Percentiles rank a stretch among this genome's conserved stretches.
Conservation (phyloP, 2,329 filamentous ascomycete species). For the Hysterium pulicare region DNA sequence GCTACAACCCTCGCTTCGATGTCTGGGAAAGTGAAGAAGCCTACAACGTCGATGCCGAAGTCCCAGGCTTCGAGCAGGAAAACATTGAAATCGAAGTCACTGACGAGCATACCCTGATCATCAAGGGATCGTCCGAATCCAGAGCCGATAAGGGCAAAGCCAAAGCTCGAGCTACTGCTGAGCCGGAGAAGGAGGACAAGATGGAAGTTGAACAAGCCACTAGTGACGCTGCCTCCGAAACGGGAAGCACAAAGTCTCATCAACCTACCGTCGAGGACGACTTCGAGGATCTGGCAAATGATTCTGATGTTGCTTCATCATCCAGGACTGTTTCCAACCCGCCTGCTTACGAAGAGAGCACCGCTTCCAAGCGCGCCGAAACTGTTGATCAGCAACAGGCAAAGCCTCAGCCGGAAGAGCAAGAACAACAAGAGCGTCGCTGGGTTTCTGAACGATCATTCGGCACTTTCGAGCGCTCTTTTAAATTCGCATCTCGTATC, state of each 20-base stretch:
- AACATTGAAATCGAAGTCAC: constrained; percentile 33
- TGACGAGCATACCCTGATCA: constrained; percentile 31
- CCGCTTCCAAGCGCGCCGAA: constrained; percentile 21
- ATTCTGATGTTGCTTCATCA: constrained; percentile 13
- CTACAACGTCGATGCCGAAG: constrained; percentile 30
- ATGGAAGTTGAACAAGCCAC: constrained; percentile 15
- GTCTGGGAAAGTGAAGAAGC: constrained; percentile 27
- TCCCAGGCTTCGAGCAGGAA: constrained; percentile 32
- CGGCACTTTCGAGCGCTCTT: constrained; percentile 66
- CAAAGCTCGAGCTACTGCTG: constrained; percentile 1
- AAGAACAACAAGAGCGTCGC: constrained; percentile 12
- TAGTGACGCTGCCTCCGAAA: constrained; percentile 19
- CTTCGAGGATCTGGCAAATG: constrained; percentile 33
- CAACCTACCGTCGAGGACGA: constrained; percentile 36
- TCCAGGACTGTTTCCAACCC: constrained; percentile 18
- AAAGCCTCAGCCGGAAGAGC: constrained; percentile 17
- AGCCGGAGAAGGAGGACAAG: constrained; percentile 1
- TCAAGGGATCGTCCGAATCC: constrained; percentile 26
- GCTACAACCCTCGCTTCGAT: constrained; percentile 27
- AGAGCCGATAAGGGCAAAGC: too few relatives aligned
- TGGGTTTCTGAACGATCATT: constrained; percentile 59
- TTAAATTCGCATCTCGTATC: constrained; percentile 64
- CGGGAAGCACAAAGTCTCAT: constrained; percentile 30
- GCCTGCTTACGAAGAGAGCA: constrained; percentile 14
- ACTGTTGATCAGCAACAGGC: constrained; percentile 12